A percentile compares a stretch with the other conserved stretches of the same genome.
These are phyloP conservation scores for Chytriomyces confervae DNA, from an alignment of 192 early-diverging fungal species.

Conservation along the genomic window DNA sequence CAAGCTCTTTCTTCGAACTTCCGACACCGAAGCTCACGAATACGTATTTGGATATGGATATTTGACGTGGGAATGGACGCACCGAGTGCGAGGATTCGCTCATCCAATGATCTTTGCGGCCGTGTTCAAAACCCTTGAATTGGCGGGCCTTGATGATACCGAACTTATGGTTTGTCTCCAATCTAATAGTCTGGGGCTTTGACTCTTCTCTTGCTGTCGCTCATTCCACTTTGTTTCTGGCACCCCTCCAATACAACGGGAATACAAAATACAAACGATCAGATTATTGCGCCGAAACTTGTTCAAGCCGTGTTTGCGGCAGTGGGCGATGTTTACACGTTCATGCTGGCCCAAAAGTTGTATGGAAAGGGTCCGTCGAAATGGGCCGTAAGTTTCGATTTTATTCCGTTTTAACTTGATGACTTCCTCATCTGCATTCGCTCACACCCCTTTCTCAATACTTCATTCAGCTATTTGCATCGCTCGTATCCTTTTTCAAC, in stretches of 20 bases:
- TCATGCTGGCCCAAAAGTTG: slow-evolving; percentile 67
- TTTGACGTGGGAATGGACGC: slow-evolving; percentile 93
- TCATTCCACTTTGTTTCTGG: neutral
- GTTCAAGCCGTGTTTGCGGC: slow-evolving; percentile 79
- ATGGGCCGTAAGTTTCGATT: slow-evolving; percentile 63
- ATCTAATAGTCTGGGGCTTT: no score
- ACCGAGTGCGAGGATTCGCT: slow-evolving; percentile 76
- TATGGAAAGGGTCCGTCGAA: slow-evolving; percentile 64
- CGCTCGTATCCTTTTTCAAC: slow-evolving; percentile 65
- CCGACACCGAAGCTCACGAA: slow-evolving; percentile 61
- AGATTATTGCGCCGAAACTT: slow-evolving; percentile 76
- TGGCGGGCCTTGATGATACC: slow-evolving; percentile 69
- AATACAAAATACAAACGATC: neutral
- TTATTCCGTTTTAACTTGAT: slow-evolving; percentile 2
- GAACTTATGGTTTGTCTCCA: slow-evolving; percentile 68
- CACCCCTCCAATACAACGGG: neutral
- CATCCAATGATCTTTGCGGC: slow-evolving; percentile 87
- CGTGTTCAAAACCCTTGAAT: slow-evolving; percentile 67
- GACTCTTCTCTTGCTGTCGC: neutral
- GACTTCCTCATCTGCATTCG: slow-evolving; percentile 30
- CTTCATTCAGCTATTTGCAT: slow-evolving; percentile 52
- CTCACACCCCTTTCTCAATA: neutral
- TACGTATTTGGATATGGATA: slow-evolving; percentile 89
- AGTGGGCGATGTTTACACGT: slow-evolving; percentile 76
- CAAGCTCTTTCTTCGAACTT: neutral